Conservation (phyloP, 257 asterid genomes). For the Cynanchum wilfordii region DNA sequence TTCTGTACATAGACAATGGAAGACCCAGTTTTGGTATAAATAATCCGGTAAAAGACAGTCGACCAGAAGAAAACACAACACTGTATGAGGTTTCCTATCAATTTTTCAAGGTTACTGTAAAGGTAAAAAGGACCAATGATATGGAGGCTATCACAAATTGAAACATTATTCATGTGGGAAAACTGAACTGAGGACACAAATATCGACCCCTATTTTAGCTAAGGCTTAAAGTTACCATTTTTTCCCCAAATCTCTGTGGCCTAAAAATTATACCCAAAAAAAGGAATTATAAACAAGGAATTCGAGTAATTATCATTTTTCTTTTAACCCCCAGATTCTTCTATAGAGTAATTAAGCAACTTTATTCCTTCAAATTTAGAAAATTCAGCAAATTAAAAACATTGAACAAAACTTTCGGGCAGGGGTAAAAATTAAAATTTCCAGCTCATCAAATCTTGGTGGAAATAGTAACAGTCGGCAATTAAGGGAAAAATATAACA, state of each 20-base stretch:
- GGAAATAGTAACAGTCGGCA: conserved; percentile 14
- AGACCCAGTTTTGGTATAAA: background rate
- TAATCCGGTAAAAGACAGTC: conserved; percentile 1
- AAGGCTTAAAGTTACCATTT: conserved; percentile 16
- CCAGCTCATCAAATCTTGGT: conserved; percentile 24
- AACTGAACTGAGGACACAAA: background rate
- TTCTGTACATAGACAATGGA: conserved; percentile 21
- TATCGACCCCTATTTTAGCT: background rate
- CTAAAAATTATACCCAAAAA: conserved; percentile 21
- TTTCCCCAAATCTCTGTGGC: conserved; percentile 7
- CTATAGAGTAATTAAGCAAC: background rate
- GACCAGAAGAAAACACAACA: background rate
- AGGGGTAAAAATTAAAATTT: background rate
- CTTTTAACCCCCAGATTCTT: conserved; percentile 4
- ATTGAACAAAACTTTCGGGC: background rate
- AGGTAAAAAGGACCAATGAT: conserved; percentile 1
- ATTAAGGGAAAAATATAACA: conserved; percentile 6
- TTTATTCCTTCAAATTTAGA: background rate
- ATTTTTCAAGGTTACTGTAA: background rate
- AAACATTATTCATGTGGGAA: conserved; percentile 13
- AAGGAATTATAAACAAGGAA: conserved; percentile 18
- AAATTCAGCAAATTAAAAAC: background rate
- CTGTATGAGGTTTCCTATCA: background rate
- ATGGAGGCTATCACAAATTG: conserved; percentile 1
- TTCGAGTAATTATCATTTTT: conserved; percentile 21